Evolutionary conservation across 495 filamentous ascomycete species (phyloP).

Genomic region (Penicillium cinerascens): DNA sequence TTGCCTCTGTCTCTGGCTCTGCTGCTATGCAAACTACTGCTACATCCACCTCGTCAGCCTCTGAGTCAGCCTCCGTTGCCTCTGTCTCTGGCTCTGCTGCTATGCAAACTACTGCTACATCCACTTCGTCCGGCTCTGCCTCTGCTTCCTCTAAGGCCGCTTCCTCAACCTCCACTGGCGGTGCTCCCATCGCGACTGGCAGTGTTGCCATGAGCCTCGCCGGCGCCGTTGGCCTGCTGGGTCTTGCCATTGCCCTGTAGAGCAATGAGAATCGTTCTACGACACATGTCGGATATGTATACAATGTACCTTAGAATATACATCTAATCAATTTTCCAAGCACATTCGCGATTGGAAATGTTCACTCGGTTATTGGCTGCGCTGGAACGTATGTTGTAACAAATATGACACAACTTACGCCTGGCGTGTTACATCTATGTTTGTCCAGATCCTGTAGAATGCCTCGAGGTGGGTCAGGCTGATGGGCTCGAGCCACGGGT

Average conservation of each 20-base stretch:
- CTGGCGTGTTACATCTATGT: background rate
- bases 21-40: background rate
- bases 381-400: background rate
- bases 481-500: conserved; percentile 1
- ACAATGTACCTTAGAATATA: background rate
- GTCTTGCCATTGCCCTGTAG: conserved; percentile 26
- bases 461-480: conserved; percentile 2
- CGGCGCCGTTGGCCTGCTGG: conserved; percentile 12
- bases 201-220: conserved; percentile 18
- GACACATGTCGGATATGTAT: background rate
- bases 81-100: background rate
- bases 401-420: background rate
- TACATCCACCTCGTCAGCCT: background rate
- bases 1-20: background rate
- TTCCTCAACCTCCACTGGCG: conserved; percentile 11
- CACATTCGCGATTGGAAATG: conserved; percentile 2
- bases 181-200: conserved; percentile 10
- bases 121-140: conserved; percentile 3
- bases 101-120: background rate
- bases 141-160: conserved; percentile 1
- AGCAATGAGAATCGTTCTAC: background rate
- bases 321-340: background rate
- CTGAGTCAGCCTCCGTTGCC: background rate
- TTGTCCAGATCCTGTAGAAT: conserved; percentile 4
- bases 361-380: background rate